A percentile compares a stretch with the other conserved stretches of the same genome.
phyloP scores from a whole-genome alignment of 75 land plant genomes.

The Azolla pinnata region DNA sequence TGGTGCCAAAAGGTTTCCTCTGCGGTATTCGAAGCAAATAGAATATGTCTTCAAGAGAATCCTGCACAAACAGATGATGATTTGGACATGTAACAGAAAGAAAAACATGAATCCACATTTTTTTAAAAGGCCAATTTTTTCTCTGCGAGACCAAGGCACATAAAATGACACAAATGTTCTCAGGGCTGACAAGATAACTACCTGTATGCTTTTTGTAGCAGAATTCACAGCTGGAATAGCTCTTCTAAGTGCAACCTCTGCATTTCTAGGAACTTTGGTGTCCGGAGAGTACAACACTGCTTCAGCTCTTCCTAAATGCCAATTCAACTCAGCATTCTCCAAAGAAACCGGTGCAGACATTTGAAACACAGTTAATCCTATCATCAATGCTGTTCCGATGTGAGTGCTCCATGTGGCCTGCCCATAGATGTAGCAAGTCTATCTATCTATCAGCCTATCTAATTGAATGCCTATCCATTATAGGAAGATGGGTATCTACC shows the following conservation, averaged over 20 bases:
- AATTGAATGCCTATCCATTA: too few relatives aligned
- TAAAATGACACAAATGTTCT: too few relatives aligned
- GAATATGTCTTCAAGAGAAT: constrained; percentile 82
- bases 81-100: too few relatives aligned
- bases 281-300: constrained; percentile 95
- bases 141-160: too few relatives aligned
- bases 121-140: too few relatives aligned
- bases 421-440: too few relatives aligned
- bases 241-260: constrained; percentile 83
- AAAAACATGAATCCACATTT: too few relatives aligned
- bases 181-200: too few relatives aligned
- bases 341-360: constrained; percentile 38
- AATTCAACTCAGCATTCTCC: constrained; percentile 9
- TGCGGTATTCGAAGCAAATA: constrained; percentile 93
- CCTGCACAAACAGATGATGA: constrained; percentile 37
- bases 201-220: constrained; percentile 83
- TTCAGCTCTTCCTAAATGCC: constrained; percentile 37
- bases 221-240: constrained; percentile 87
- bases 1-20: constrained; percentile 92
- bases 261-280: constrained; percentile 84
- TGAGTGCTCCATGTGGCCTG: background rate
- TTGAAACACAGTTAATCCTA: constrained; percentile 31
- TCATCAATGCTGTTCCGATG: constrained; percentile 1
- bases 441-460: too few relatives aligned
- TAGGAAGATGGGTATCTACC: too few relatives aligned